Evolutionary conservation across 2,329 filamentous ascomycete species (phyloP).

Genomic region (Claviceps sp.): DNA sequence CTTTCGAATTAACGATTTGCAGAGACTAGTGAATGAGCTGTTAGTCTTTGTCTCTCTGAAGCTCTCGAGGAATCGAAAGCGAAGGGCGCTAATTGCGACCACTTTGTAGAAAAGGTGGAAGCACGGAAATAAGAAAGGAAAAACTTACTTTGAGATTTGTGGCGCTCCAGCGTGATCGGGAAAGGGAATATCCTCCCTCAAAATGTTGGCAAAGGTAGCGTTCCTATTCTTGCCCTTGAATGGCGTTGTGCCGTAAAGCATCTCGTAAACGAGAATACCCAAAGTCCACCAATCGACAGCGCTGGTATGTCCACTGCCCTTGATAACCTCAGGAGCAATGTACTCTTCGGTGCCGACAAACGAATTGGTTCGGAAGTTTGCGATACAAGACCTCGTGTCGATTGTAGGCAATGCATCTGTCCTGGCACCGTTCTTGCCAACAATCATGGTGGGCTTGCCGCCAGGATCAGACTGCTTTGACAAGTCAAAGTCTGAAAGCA

Average conservation of each 20-base stretch:
- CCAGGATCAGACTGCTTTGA: conserved; percentile 95
- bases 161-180: conserved; percentile 75
- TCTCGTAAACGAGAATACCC: conserved; percentile 94
- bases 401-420: conserved; percentile 86
- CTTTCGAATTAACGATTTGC: conserved; percentile 93
- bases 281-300: conserved; percentile 99
- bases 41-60: neutral
- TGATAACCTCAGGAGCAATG: conserved; percentile 97
- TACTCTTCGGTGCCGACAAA: conserved; percentile 99
- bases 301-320: conserved; percentile 94
- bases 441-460: conserved; percentile 95
- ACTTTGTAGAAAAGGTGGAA: neutral
- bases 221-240: conserved; percentile 99
- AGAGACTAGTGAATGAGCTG: conserved; percentile 47
- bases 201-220: conserved; percentile 92
- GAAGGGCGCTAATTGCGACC: too few relatives aligned
- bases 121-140: neutral
- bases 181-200: conserved; percentile 91
- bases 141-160: conserved; percentile 77
- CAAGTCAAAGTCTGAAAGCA: conserved; percentile 97
- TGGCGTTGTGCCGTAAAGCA: conserved; percentile 95
- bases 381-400: conserved; percentile 95
- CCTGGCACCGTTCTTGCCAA: conserved; percentile 77
- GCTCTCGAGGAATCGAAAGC: too few relatives aligned
- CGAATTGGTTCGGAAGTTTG: conserved; percentile 94